phyloP scores from a whole-genome alignment of 192 early-diverging fungal species.

The Coemansia sp. region DNA sequence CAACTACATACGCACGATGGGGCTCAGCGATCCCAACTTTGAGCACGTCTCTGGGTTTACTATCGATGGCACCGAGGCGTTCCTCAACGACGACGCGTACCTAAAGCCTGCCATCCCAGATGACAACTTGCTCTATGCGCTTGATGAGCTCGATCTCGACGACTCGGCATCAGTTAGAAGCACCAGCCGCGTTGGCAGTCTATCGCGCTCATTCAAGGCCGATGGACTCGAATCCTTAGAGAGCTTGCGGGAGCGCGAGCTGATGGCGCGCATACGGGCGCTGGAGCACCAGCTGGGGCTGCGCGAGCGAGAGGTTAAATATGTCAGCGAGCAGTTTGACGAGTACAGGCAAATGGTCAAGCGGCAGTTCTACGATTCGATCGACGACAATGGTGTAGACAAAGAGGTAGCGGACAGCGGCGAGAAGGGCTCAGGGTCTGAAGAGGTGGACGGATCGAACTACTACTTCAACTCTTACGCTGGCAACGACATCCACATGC shows the following conservation, averaged over 20 bases:
- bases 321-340: constrained; percentile 63
- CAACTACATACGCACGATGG: constrained; percentile 57
- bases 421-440: not conserved
- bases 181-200: constrained; percentile 14
- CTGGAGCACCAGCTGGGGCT: constrained; percentile 61
- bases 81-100: constrained; percentile 68
- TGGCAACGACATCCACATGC: constrained; percentile 70
- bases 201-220: constrained; percentile 10
- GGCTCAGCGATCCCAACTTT: constrained; percentile 32
- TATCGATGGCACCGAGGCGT: constrained; percentile 58
- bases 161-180: constrained; percentile 38
- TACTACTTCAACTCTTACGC: constrained; percentile 60
- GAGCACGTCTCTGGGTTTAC: constrained; percentile 33
- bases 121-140: constrained; percentile 71
- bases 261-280: constrained; percentile 58
- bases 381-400: constrained; percentile 24
- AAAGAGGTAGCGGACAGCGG: constrained; percentile 13
- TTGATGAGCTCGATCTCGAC: constrained; percentile 73
- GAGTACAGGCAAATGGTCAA: constrained; percentile 73
- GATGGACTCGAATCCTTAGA: constrained; percentile 24
- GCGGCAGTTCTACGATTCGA: constrained; percentile 67
- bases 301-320: constrained; percentile 58
- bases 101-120: constrained; percentile 69
- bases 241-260: constrained; percentile 60
- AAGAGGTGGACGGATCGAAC: constrained; percentile 40